phyloP scores from a whole-genome alignment of 2,329 filamentous ascomycete genomes.

The Alternaria sp. region DNA sequence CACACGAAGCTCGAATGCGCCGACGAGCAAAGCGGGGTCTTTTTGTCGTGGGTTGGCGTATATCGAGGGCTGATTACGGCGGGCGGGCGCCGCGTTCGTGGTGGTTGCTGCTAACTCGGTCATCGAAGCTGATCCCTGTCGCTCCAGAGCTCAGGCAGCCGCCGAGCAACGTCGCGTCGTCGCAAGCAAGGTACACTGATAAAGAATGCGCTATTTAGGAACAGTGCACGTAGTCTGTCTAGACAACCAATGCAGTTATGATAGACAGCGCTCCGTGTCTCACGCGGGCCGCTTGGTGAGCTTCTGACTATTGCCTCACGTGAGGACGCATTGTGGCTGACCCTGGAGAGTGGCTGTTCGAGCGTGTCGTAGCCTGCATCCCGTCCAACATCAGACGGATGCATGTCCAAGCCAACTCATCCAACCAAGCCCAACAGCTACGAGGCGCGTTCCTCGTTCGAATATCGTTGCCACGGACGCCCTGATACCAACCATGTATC shows the following conservation, averaged over 20 bases:
- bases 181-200: constrained; percentile 4
- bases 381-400: not conserved
- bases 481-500: constrained; percentile 12
- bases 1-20: constrained; percentile 17
- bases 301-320: constrained; percentile 31
- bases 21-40: not conserved
- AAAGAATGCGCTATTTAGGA: constrained; percentile 19
- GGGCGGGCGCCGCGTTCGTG: constrained; percentile 9
- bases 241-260: constrained; percentile 13
- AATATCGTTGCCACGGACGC: not conserved
- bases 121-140: constrained; percentile 19
- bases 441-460: not conserved
- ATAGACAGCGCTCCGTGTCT: constrained; percentile 20
- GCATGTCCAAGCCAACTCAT: not conserved
- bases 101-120: constrained; percentile 22
- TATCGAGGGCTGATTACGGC: constrained; percentile 7
- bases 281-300: constrained; percentile 26
- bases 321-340: constrained; percentile 20
- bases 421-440: not conserved
- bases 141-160: constrained; percentile 17
- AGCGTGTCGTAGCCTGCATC: not conserved
- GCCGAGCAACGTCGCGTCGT: constrained; percentile 11
- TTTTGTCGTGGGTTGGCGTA: constrained; percentile 7
- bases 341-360: constrained; percentile 10
- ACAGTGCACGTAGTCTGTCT: constrained; percentile 11